Percentiles rank a stretch among this genome's conserved stretches.
phyloP scores from a whole-genome alignment of 108 stramenopile species.

The Cyclostephanos invisitatus region DNA sequence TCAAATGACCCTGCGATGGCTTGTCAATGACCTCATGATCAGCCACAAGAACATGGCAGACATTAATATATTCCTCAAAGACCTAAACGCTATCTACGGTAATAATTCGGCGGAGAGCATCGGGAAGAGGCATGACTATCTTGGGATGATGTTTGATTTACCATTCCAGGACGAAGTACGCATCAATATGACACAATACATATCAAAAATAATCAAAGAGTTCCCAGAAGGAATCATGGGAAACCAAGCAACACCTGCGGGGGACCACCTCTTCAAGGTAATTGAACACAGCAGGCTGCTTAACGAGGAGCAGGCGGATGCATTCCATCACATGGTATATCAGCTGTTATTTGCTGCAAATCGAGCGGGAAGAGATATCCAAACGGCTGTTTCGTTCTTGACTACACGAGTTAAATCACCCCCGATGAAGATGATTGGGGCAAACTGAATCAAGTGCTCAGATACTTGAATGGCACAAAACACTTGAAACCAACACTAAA shows the following conservation, averaged over 20 bases:
- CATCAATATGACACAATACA: conserved; percentile 16
- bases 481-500: conserved; percentile 11
- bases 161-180: neutral
- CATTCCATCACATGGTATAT: neutral
- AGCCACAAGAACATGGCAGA: neutral
- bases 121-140: neutral
- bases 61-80: neutral
- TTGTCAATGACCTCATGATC: conserved; percentile 26
- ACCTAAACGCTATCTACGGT: too few species aligned
- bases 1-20: conserved; percentile 28
- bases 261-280: neutral
- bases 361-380: neutral
- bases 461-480: too few species aligned
- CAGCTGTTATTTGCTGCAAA: conserved; percentile 5
- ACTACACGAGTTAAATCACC: conserved; percentile 11
- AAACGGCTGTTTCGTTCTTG: neutral
- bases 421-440: neutral
- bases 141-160: conserved; percentile 14
- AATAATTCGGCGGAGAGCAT: neutral
- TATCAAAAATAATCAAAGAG: neutral
- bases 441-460: too few species aligned
- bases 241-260: neutral
- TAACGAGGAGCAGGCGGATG: neutral
- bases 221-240: conserved; percentile 3
- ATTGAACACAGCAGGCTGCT: neutral